Evolutionary conservation across 2,329 filamentous ascomycete genomes (phyloP).

Genomic region (Colletotrichum godetiae): DNA sequence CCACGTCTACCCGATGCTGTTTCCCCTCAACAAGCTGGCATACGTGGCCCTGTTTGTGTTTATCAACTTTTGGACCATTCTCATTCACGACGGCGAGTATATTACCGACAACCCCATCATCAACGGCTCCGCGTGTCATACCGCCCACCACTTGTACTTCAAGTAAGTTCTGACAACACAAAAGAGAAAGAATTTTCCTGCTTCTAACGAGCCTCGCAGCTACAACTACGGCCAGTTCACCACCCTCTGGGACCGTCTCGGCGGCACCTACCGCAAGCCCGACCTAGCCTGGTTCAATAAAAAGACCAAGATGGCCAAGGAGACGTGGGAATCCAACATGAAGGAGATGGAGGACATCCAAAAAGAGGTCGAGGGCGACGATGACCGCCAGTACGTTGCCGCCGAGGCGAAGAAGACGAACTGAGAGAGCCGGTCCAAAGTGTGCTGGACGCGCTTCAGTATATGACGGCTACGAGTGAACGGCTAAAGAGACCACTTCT

Average conservation of each 20-base stretch:
- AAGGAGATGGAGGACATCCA: constrained; percentile 75
- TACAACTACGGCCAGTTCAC: constrained; percentile 82
- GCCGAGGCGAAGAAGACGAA: constrained; percentile 39
- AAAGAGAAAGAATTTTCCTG: background rate
- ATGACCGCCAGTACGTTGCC: constrained; percentile 36
- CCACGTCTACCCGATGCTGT: constrained; percentile 91
- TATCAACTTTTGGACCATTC: constrained; percentile 96
- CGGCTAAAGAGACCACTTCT: background rate
- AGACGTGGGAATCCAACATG: constrained; percentile 70
- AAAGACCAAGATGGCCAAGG: constrained; percentile 76
- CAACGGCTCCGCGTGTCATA: constrained; percentile 94
- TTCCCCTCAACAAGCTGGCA: constrained; percentile 91
- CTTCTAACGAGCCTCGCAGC: constrained; percentile 65
- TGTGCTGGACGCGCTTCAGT: background rate
- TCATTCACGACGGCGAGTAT: constrained; percentile 97
- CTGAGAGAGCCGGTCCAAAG: background rate
- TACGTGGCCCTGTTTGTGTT: constrained; percentile 89
- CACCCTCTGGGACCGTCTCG: constrained; percentile 79
- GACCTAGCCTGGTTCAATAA: constrained; percentile 78
- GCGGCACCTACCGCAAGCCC: constrained; percentile 78
- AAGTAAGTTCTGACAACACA: constrained; percentile 27
- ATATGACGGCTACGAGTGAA: background rate
- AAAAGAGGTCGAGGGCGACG: constrained; percentile 52
- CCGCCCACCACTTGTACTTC: constrained; percentile 73
- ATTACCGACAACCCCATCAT: constrained; percentile 89